Evolutionary conservation across 164 flowering plant genomes (phyloP), one percentile per base, ranked within the genome.

Genomic region (Tinospora cordifolia): DNA sequence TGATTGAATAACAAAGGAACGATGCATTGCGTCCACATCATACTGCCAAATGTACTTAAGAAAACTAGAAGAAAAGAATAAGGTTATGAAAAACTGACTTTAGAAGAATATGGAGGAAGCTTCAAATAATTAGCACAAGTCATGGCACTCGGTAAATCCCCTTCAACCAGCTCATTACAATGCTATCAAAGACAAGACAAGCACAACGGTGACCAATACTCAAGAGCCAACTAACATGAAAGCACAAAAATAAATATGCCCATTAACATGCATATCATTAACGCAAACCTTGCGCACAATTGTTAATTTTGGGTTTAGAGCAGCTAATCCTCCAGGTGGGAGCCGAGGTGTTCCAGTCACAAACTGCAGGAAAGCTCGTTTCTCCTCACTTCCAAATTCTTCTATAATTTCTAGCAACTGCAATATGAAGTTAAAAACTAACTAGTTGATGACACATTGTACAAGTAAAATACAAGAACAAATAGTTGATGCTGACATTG

Each of bases 321-420:
- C 86, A 71, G 93, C 88, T 76, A 95, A 81, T 41, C 98, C 99
- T 68, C 99, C 99, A 6, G 82, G 87, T 75, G 99, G 99, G 58
- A 95, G 98, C 65, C 94, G 83, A 47, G 99, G 99, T 49, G 96
- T 89, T 11, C 99, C 99, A 13, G 99, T 95, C 67, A 92, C 96
- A 82, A 95, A 95, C 79, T 88, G 93, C 63, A 95, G 81, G 77
- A 95, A 95, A 60, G 96, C 88, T 77, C 92, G 87, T 62, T 81
- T 80, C 68, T 92, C 83, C 27, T 84, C 83, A 47, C 66, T 46
- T 60, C 78, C 78, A 69, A 95, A 90, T 69, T 91, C 95, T 67
- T 78, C 84, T 9, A 95, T 80, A 66, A 90, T 84, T 76, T 88
- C 92, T 69, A 95, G 79, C 24, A 95, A 74, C 99, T 95, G 90